A percentile compares a stretch with the other conserved stretches of the same genome.
phyloP scores from a whole-genome alignment of 2,329 filamentous ascomycete species.

The Aspergillus pseudotamarii region DNA sequence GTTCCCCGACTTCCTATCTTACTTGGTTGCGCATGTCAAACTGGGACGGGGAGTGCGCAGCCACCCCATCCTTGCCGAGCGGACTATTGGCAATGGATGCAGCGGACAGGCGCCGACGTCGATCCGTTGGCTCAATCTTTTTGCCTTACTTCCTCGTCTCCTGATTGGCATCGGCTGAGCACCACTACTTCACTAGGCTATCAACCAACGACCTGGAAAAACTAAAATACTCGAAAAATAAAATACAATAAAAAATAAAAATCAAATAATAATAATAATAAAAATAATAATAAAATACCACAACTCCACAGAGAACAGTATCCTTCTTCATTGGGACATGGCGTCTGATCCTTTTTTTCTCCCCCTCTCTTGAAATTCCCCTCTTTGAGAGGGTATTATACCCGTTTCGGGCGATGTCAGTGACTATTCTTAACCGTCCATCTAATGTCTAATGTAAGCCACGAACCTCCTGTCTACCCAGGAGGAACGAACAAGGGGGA shows the following conservation, averaged over 20 bases:
- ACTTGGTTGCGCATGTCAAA: slow-evolving; percentile 30
- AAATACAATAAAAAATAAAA: slow-evolving; percentile 1
- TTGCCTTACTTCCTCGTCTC: slow-evolving; percentile 32
- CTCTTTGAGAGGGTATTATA: slow-evolving; percentile 20
- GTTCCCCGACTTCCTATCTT: slow-evolving; percentile 9
- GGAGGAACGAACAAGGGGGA: slow-evolving; percentile 11
- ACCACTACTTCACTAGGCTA: not conserved
- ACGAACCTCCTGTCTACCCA: slow-evolving; percentile 23
- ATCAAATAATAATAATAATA: not conserved
- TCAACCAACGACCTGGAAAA: not conserved
- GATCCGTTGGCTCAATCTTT: slow-evolving; percentile 35
- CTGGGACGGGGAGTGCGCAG: slow-evolving; percentile 27
- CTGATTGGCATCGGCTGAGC: slow-evolving; percentile 30
- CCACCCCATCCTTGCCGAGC: slow-evolving; percentile 30
- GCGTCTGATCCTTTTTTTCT: slow-evolving; percentile 10
- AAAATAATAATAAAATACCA: not conserved
- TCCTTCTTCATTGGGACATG: slow-evolving; percentile 5
- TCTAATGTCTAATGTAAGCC: slow-evolving; percentile 39
- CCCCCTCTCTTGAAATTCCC: slow-evolving; percentile 12
- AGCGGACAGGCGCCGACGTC: slow-evolving; percentile 36
- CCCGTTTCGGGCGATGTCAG: slow-evolving; percentile 27
- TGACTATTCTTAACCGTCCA: slow-evolving; percentile 31
- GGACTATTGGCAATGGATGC: slow-evolving; percentile 42
- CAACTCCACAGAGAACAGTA: slow-evolving; percentile 1
- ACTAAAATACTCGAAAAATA: not conserved